Base-by-base conservation (phyloP, 805 yeast species). In the Scheffersomyces ergatensis region DNA sequence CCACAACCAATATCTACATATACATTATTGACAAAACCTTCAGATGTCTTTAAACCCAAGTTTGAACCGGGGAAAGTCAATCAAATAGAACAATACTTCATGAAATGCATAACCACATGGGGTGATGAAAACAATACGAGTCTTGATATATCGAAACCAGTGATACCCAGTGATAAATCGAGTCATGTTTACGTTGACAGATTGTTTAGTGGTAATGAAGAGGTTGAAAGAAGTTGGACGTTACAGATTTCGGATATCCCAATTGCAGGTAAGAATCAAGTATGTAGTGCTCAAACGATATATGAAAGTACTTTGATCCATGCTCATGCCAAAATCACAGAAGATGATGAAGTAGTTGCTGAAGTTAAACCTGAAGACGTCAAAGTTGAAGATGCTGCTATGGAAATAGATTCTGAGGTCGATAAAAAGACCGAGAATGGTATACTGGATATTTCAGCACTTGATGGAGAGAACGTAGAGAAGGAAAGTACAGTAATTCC, bases 201-300 rank as follows among this genome's bases (percentile, higher is more conserved):
- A 33, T 51, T 67, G 17, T 67, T 70, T 41, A 49, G 51, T 24
- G 39, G 43, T 2, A 36, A 41, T 34, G 50, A 37, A 14, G 18
- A 18, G 11, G 40, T 49, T 43, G 47, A 51, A 47, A 42, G 68
- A 52, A 46, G 63, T 31, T 85, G 90, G 92, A 73, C 82, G 1
- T 52, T 85, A 6, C 85, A 78, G 49, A 68, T 81, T 19, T 67
- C 78, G 4, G 95, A 86, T 60, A 82, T 86, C 11, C 93, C 93
- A 2, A 77, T 82, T 5, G 90, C 88, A 8, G 92, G 92, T 3
- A 62, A 73, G 77, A 53, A 74, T 76, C 58, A 82, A 76, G 40
- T 75, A 73, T 18, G 79, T 76, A 44, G 95, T 39, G 73, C 71
- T 3, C 74, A 89, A 57, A 76, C 86, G 14, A 73, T 87, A 11